These are phyloP conservation scores for Lipomyces yamadae DNA, from an alignment of 805 yeast genomes.

Conservation along the genomic window DNA sequence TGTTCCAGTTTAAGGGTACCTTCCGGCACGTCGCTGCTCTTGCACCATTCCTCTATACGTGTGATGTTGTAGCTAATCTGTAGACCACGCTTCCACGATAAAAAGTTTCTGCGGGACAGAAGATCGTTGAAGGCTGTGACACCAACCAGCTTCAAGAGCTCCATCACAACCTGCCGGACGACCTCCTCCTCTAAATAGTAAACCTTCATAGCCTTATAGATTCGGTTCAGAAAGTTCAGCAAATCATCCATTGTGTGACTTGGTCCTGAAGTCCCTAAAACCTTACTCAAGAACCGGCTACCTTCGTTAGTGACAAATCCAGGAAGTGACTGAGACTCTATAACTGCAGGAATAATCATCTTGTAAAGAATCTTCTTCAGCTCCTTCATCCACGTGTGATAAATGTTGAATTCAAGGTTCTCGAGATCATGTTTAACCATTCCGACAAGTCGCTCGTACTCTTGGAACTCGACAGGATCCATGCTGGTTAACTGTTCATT, in stretches of 20 bases:
- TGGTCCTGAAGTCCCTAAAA: constrained; percentile 62
- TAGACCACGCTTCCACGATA: constrained; percentile 97
- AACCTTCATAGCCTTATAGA: constrained; percentile 90
- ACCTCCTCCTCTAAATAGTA: constrained; percentile 86
- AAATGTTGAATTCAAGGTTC: constrained; percentile 88
- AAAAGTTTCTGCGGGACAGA: constrained; percentile 89
- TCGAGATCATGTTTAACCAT: constrained; percentile 94
- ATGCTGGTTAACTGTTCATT: constrained; percentile 81
- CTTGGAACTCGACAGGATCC: constrained; percentile 88
- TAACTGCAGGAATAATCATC: constrained; percentile 93
- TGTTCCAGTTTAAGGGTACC: constrained; percentile 84
- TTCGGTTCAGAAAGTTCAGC: constrained; percentile 82
- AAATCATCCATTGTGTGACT: constrained; percentile 94
- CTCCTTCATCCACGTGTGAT: constrained; percentile 96
- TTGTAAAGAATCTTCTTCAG: constrained; percentile 88
- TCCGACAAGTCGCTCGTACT: constrained; percentile 84
- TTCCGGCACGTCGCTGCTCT: constrained; percentile 86
- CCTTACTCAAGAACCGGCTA: constrained; percentile 79
- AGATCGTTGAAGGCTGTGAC: constrained; percentile 94
- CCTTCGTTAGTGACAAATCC: constrained; percentile 90
- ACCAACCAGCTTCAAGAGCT: constrained; percentile 83
- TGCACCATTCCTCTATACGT: constrained; percentile 97
- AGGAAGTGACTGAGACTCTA: constrained; percentile 91
- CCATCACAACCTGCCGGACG: constrained; percentile 80
- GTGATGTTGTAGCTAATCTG: constrained; percentile 97